Percentiles rank a stretch among this genome's conserved stretches.
phyloP scores from a whole-genome alignment of 2,329 filamentous ascomycete species.

The Zasmidium angulare region DNA sequence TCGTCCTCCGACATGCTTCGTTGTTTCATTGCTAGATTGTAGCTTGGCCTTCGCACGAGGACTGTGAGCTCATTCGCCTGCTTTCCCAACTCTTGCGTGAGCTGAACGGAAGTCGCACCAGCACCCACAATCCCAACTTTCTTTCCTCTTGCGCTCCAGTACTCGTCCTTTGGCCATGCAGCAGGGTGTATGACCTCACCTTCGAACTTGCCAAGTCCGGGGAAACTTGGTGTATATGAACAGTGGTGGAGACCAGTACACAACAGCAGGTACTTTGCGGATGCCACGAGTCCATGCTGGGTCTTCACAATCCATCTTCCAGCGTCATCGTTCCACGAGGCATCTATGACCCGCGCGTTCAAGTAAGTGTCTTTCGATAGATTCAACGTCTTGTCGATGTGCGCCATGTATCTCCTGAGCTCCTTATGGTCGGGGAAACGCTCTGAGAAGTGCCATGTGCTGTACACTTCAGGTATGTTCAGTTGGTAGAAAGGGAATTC shows the following conservation, averaged over 20 bases:
- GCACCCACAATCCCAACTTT: constrained; percentile 63
- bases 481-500: constrained; percentile 36
- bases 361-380: neutral
- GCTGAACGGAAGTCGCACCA: constrained; percentile 64
- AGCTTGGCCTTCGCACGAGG: constrained; percentile 55
- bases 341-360: constrained; percentile 56
- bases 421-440: constrained; percentile 42
- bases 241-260: constrained; percentile 60
- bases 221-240: constrained; percentile 59
- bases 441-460: constrained; percentile 56
- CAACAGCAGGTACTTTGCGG: constrained; percentile 55
- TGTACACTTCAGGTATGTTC: constrained; percentile 30
- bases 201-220: constrained; percentile 59
- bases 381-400: constrained; percentile 28
- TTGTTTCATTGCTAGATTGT: constrained; percentile 62
- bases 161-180: constrained; percentile 54
- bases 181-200: constrained; percentile 55
- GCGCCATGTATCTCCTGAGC: constrained; percentile 59
- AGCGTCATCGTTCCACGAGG: too few species aligned
- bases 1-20: constrained; percentile 42
- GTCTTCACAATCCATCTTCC: constrained; percentile 51
- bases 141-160: constrained; percentile 59
- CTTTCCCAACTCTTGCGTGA: constrained; percentile 59
- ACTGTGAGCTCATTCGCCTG: constrained; percentile 55
- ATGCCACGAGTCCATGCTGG: constrained; percentile 54